Evolutionary conservation across 2,329 filamentous ascomycete genomes (phyloP).

Genomic region (Neonectria magnoliae): DNA sequence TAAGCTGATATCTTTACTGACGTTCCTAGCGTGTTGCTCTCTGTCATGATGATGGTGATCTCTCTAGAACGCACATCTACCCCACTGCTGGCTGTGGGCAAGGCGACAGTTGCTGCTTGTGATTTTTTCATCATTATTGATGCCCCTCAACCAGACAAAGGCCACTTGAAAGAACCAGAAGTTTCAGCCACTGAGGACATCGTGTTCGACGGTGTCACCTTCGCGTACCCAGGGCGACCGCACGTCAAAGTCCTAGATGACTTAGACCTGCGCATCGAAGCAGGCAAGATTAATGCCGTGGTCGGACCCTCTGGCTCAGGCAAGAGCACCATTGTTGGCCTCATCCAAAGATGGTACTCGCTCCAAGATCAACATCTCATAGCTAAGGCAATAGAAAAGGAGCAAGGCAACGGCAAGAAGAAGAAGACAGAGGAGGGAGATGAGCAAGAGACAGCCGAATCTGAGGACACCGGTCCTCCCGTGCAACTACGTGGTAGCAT

Average conservation of each 20-base stretch:
- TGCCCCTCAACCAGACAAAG: slow-evolving; percentile 52
- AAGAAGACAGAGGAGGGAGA: slow-evolving; percentile 50
- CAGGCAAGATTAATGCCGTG: slow-evolving; percentile 76
- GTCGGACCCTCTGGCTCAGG: slow-evolving; percentile 78
- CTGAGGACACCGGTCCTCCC: slow-evolving; percentile 52
- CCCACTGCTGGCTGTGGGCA: slow-evolving; percentile 67
- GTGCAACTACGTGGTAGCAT: slow-evolving; percentile 60
- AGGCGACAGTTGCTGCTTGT: slow-evolving; percentile 66
- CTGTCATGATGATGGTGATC: slow-evolving; percentile 67
- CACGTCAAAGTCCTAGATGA: slow-evolving; percentile 71
- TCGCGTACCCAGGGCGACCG: slow-evolving; percentile 76
- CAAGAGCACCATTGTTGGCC: slow-evolving; percentile 77
- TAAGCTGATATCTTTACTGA: background rate
- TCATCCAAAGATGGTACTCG: slow-evolving; percentile 79
- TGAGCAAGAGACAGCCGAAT: slow-evolving; percentile 43
- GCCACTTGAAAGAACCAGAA: slow-evolving; percentile 49
- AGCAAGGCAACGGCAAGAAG: slow-evolving; percentile 56
- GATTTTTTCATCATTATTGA: slow-evolving; percentile 67
- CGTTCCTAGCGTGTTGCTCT: slow-evolving; percentile 59
- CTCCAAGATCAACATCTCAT: slow-evolving; percentile 64
- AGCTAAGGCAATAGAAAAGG: slow-evolving; percentile 59
- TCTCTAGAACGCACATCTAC: slow-evolving; percentile 67
- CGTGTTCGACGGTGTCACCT: slow-evolving; percentile 70
- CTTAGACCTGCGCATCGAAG: slow-evolving; percentile 66
- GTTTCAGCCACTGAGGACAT: slow-evolving; percentile 53